These are phyloP conservation scores for Trifolium fragiferum DNA, from an alignment of 306 rosid species.

Conservation along the genomic window DNA sequence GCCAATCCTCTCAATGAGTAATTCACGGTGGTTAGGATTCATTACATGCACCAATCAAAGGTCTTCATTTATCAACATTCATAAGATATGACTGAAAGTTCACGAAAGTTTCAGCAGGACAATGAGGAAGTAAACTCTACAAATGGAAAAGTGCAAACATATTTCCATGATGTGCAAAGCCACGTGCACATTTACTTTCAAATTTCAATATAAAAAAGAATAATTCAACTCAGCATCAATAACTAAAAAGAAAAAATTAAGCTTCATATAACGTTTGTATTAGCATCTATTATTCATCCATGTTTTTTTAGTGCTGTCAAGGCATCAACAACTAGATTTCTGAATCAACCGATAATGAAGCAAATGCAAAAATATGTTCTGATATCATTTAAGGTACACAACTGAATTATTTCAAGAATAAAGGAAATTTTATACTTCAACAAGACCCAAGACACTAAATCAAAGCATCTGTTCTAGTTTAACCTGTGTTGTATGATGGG, in stretches of 20 bases:
- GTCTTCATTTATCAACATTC: background rate
- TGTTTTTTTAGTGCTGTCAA: background rate
- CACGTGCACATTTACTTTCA: background rate
- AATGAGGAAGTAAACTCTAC: background rate
- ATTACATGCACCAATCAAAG: background rate
- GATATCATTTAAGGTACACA: background rate
- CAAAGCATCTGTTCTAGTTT: constrained; percentile 6
- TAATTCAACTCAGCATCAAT: constrained; percentile 1
- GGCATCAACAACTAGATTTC: constrained; percentile 20
- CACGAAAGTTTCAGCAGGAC: constrained; percentile 13
- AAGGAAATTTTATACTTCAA: background rate
- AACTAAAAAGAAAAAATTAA: background rate
- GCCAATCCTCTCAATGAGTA: constrained; percentile 10
- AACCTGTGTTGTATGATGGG: background rate
- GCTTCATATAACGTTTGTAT: background rate
- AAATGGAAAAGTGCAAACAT: constrained; percentile 11
- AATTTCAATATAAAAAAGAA: background rate
- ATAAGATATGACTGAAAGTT: constrained; percentile 8
- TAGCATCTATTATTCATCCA: background rate
- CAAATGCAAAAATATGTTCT: background rate
- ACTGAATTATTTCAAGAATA: constrained; percentile 12
- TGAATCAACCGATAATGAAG: constrained; percentile 20
- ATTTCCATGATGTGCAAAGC: background rate
- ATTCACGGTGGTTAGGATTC: background rate
- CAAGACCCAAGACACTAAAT: background rate